phyloP scores from a whole-genome alignment of 345 rosid species.

The Pelargonium nanum region DNA sequence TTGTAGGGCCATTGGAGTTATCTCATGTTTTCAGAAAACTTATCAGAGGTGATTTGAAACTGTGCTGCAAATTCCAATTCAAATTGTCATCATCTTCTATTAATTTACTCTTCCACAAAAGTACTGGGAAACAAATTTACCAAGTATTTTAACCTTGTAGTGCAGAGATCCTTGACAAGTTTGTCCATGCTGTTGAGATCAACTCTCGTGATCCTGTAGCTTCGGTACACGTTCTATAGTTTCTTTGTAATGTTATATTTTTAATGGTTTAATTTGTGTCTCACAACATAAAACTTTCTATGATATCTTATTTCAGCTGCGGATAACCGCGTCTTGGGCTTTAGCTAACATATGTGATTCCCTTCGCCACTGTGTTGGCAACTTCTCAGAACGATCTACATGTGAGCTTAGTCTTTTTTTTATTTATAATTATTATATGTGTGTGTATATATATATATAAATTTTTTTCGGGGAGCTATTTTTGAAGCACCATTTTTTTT shows the following conservation, averaged over 20 bases:
- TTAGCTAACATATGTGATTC: slow-evolving; percentile 88
- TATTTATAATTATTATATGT: slow-evolving; percentile 1
- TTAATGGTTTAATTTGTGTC: slow-evolving; percentile 9
- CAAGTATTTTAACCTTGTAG: slow-evolving; percentile 41
- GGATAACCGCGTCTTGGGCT: slow-evolving; percentile 90
- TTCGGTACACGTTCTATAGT: slow-evolving; percentile 38
- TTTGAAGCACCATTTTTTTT: slow-evolving; percentile 2
- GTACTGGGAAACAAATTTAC: slow-evolving; percentile 19
- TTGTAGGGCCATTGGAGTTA: slow-evolving; percentile 92
- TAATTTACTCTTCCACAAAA: slow-evolving; percentile 7
- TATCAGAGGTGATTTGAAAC: slow-evolving; percentile 42
- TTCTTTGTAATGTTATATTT: slow-evolving; percentile 5
- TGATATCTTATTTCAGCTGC: slow-evolving; percentile 46
- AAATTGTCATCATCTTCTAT: slow-evolving; percentile 5
- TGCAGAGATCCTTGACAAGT: slow-evolving; percentile 61
- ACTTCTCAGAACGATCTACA: slow-evolving; percentile 23
- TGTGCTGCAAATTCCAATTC: slow-evolving; percentile 5
- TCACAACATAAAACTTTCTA: slow-evolving; percentile 12
- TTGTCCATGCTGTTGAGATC: slow-evolving; percentile 62
- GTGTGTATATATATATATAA: too few species aligned
- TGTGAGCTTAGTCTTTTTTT: slow-evolving; percentile 18
- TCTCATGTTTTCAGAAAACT: slow-evolving; percentile 67
- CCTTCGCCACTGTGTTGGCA: slow-evolving; percentile 41
- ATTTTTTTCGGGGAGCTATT: slow-evolving; percentile 4
- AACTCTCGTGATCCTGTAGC: slow-evolving; percentile 58